phyloP scores from a whole-genome alignment of 2,329 filamentous ascomycete species.

The Simplicillium aogashimaense region DNA sequence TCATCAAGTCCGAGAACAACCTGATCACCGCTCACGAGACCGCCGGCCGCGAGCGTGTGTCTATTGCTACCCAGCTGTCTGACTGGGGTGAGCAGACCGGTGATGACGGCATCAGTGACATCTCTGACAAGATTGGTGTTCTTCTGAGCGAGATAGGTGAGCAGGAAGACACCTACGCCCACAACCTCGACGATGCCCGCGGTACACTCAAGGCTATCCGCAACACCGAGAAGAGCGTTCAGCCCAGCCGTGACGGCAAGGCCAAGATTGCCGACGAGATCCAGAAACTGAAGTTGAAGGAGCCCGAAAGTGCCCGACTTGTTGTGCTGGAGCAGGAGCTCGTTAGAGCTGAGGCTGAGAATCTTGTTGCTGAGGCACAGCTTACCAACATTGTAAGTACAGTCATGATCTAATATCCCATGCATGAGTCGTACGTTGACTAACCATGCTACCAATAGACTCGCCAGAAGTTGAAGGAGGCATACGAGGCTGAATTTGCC shows the following conservation, averaged over 20 bases:
- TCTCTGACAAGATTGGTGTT: conserved; percentile 93
- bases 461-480: conserved; percentile 90
- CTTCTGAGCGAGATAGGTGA: conserved; percentile 87
- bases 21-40: conserved; percentile 76
- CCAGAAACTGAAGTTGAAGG: conserved; percentile 81
- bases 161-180: conserved; percentile 82
- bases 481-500: conserved; percentile 79
- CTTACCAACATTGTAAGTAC: conserved; percentile 78
- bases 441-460: conserved; percentile 44
- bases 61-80: conserved; percentile 81
- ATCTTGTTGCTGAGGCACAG: conserved; percentile 91
- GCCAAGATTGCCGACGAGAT: conserved; percentile 88
- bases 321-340: conserved; percentile 91
- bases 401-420: not conserved
- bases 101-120: conserved; percentile 78
- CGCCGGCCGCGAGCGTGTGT: conserved; percentile 73
- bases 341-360: conserved; percentile 90
- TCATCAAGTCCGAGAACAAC: conserved; percentile 93
- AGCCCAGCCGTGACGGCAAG: conserved; percentile 82
- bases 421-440: not conserved
- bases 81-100: conserved; percentile 92
- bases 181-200: conserved; percentile 78
- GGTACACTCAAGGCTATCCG: conserved; percentile 80
- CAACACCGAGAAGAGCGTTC: conserved; percentile 91
- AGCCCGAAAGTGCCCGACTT: conserved; percentile 73